Conservation (phyloP, 768 basidiomycete species). For the Suillus variegatus region DNA sequence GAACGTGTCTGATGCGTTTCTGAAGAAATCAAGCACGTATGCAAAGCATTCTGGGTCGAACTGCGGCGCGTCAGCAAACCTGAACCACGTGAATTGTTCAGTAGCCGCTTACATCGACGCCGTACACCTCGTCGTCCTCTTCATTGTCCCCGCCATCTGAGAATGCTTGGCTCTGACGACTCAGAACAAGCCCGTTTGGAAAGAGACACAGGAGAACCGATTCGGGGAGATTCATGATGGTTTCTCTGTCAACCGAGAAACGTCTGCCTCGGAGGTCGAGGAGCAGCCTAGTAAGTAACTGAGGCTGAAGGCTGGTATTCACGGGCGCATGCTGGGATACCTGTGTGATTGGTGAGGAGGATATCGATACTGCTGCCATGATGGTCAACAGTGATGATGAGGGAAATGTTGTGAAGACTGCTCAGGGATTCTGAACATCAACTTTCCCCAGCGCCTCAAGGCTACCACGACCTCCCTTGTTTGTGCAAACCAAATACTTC, state of each 20-base stretch:
- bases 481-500: constrained; percentile 33
- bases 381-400: constrained; percentile 21
- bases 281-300: constrained; percentile 83
- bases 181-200: constrained; percentile 94
- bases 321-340: constrained; percentile 58
- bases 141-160: constrained; percentile 74
- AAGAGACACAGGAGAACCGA: constrained; percentile 95
- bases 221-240: constrained; percentile 98
- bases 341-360: constrained; percentile 59
- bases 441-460: constrained; percentile 29
- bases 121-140: constrained; percentile 91
- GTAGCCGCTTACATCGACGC: constrained; percentile 81
- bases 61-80: constrained; percentile 40
- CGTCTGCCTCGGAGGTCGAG: constrained; percentile 90
- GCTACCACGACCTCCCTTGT: constrained; percentile 24
- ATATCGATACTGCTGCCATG: constrained; percentile 42
- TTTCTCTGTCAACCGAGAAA: constrained; percentile 95
- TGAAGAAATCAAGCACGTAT: constrained; percentile 93
- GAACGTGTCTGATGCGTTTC: constrained; percentile 83
- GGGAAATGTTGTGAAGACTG: constrained; percentile 14
- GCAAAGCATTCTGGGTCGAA: constrained; percentile 97
- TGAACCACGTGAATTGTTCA: constrained; percentile 8
- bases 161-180: constrained; percentile 77
- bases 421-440: constrained; percentile 20
- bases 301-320: constrained; percentile 77